These are phyloP conservation scores for Gracilariopsis chorda DNA, from an alignment of 23 red algal genomes.

Conservation along the genomic window DNA sequence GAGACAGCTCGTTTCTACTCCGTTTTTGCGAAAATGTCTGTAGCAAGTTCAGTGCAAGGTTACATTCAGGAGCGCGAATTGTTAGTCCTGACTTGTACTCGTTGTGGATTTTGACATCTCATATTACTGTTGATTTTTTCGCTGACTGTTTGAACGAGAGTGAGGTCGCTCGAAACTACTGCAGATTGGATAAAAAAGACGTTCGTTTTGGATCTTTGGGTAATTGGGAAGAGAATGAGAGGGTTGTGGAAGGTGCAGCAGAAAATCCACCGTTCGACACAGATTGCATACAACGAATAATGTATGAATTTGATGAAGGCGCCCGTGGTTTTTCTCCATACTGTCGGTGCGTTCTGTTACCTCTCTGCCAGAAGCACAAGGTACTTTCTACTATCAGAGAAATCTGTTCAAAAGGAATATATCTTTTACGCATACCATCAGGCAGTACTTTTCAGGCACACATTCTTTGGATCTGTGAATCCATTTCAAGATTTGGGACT, in stretches of 20 bases:
- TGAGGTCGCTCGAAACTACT: neutral
- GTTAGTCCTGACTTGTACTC: constrained; percentile 23
- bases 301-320: neutral
- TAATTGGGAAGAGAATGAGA: constrained; percentile 11
- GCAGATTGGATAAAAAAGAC: neutral
- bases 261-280: constrained; percentile 22
- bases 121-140: neutral
- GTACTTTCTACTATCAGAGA: neutral
- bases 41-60: too few relatives aligned
- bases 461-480: too few relatives aligned
- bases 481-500: neutral
- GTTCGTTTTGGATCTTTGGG: neutral
- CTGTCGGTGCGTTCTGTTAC: neutral
- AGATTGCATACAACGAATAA: neutral
- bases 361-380: neutral
- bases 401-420: neutral
- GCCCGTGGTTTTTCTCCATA: constrained; percentile 1
- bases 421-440: neutral
- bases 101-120: neutral
- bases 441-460: too few relatives aligned
- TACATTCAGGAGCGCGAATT: too few relatives aligned
- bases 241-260: constrained; percentile 1
- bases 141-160: constrained; percentile 30
- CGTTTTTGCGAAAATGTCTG: too few relatives aligned
- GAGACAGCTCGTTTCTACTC: too few relatives aligned